Evolutionary conservation across 441 rosid species (phyloP), one percentile per base, ranked within the genome.

Genomic region (Populus hybrid): DNA sequence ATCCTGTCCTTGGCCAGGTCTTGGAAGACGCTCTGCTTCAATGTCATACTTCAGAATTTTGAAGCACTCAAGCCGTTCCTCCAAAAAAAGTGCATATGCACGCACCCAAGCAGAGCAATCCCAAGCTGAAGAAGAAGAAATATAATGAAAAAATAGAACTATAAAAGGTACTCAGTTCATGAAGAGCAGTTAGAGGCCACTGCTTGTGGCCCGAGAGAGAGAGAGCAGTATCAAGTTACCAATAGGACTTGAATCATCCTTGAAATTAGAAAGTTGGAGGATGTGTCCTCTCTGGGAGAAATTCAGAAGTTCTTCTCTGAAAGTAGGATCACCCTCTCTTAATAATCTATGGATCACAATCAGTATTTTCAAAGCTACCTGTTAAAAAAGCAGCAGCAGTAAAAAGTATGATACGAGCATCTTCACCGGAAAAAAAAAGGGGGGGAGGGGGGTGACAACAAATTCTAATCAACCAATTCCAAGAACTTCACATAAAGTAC

Each of bases 81-180:
- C 98, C 83, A 96, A 85, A 87, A 91, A 96, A 75, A 90, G 86
- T 29, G 97, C 98, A 89, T 94, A 96, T 56, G 99, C 93, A 74
- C 98, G 98, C 38, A 92, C 98, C 99, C 99, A 96, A 61, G 96
- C 98, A 66, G 99, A 96, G 84, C 94, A 96, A 88, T 96, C 99
- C 99, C 99, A 96, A 26, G 99, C 98, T 96, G 84, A 64, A 56
- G 53, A 67, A 72, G 9, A 59, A 67, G 56, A 50, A 71, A 68
- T 20, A 6, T n/a, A 0, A 7, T 56, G 12, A 1, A 68, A 74
- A 74, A 9, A 77, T 26, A 61, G 42, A 33, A 9, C 9, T n/a
- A 12, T 2, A 63, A 56, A 74, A 80, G 40, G 16, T 31, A 59
- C 8, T 40, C n/a, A 72, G 68, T 16, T 9, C 45, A 45, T 53